phyloP scores from a whole-genome alignment of 805 yeast genomes.

The Phaffomyces thermotolerans region DNA sequence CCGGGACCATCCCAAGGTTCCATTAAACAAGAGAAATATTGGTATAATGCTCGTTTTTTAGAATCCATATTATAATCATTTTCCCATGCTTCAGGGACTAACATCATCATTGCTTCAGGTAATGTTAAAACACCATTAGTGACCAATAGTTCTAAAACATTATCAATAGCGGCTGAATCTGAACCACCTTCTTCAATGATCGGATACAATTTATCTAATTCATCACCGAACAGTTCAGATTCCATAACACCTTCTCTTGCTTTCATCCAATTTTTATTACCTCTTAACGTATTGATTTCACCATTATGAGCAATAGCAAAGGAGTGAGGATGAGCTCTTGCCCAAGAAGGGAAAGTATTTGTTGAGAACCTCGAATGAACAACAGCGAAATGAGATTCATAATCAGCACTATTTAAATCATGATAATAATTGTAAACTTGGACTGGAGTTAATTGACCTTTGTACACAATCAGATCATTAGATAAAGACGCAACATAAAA shows the following conservation, averaged over 20 bases:
- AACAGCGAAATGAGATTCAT: constrained; percentile 89
- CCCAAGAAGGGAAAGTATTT: constrained; percentile 99
- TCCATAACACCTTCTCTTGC: constrained; percentile 97
- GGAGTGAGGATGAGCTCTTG: constrained; percentile 91
- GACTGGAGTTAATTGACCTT: constrained; percentile 94
- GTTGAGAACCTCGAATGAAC: constrained; percentile 98
- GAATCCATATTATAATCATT: constrained; percentile 83
- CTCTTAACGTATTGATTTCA: constrained; percentile 94
- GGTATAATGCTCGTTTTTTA: constrained; percentile 88
- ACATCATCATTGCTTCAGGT: constrained; percentile 95
- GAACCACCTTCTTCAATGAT: constrained; percentile 98
- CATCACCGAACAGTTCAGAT: constrained; percentile 82
- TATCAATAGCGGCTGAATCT: constrained; percentile 96
- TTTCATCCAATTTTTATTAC: constrained; percentile 99
- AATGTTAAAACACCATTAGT: constrained; percentile 86
- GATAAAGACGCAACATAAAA: constrained; percentile 92
- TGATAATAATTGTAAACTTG: constrained; percentile 94
- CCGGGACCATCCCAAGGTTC: constrained; percentile 99
- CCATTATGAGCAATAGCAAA: constrained; percentile 98
- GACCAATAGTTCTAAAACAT: constrained; percentile 85
- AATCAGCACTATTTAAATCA: constrained; percentile 85
- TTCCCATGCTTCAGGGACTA: constrained; percentile 99
- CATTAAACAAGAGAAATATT: constrained; percentile 99
- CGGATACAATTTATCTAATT: constrained; percentile 84
- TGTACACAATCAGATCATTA: constrained; percentile 85